phyloP scores from a whole-genome alignment of 768 basidiomycete genomes.

The Rhodotorula babjevae region DNA sequence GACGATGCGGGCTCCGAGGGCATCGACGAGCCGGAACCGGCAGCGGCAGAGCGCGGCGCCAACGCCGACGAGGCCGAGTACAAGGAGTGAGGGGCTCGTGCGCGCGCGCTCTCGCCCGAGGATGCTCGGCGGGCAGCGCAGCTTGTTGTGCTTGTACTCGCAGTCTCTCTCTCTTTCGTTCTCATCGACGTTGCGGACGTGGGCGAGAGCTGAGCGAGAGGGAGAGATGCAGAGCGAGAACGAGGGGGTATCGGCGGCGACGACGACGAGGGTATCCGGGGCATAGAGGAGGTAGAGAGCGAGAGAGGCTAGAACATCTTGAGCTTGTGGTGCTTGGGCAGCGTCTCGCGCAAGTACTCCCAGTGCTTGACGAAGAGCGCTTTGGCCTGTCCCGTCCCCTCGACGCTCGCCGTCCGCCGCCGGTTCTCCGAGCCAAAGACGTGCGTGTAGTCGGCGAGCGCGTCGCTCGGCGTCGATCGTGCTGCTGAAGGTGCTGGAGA shows the following conservation, averaged over 20 bases:
- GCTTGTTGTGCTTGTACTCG: neutral
- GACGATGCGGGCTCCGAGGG: conserved; percentile 14
- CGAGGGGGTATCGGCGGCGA: neutral
- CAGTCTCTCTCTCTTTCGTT: neutral
- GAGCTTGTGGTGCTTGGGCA: conserved; percentile 33
- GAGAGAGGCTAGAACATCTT: conserved; percentile 31
- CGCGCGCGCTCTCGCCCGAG: neutral
- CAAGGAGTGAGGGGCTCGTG: neutral
- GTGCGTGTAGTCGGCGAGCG: conserved; percentile 74
- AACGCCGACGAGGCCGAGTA: conserved; percentile 9
- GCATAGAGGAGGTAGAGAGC: no score
- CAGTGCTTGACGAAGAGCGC: conserved; percentile 81
- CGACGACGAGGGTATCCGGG: neutral
- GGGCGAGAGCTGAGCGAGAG: neutral
- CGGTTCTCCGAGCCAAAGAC: conserved; percentile 69
- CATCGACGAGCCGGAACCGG: conserved; percentile 2
- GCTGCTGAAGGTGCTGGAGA: neutral
- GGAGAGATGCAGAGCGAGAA: no score
- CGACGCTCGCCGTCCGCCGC: conserved; percentile 61
- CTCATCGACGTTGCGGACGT: neutral
- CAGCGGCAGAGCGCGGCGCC: neutral
- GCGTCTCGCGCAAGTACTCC: conserved; percentile 73
- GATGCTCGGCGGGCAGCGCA: no score
- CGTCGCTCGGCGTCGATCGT: conserved; percentile 53
- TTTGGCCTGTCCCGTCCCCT: conserved; percentile 73